Base-by-base conservation (phyloP, 176 grass and related monocot species). In the Elaeis guineensis region DNA sequence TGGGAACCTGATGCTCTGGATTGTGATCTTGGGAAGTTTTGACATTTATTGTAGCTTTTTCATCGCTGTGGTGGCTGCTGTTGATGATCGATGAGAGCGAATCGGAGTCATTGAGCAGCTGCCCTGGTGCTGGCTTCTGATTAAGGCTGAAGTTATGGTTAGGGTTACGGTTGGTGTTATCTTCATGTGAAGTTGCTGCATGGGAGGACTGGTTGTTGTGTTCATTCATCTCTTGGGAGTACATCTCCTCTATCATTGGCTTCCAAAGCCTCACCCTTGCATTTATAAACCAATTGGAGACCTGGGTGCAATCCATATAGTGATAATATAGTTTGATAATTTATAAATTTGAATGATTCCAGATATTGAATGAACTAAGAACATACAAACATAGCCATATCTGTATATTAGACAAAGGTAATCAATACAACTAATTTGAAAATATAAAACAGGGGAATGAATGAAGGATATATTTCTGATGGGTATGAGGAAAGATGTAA, bases 241-340 rank as follows among this genome's bases (percentile, higher is more conserved):
- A 68, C 65, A 68, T 68, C 52, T 68, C 65, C 19, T 68, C 65
- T 28, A 68, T 28, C 65, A 68, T 68, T 16, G 65, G 65, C 52
- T 68, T 68, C 65, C 65, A 68, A 28, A 68, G 52, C 26, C 65
- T 29, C 9, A 68, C 65, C 65, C 65, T 55, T 32, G 65, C 65
- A 19, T 68, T 68, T 23, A 68, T 68, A 3, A 68, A 68, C 65
- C 65, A 68, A 16, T 68, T 68, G 3, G 65, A 68, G 14, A 70
- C 67, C 55, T 59, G 67, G 9, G 35, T 44, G 35, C 35, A 44
- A 44, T 44, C 35, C 35, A 44, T 44, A 44, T 12, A 14, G 35
- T 44, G 35, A 44, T 44, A 12, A 44, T 12, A 12, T 44, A 11
- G 35, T 12, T 44, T 44, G 35, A 44, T 44, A 2, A 39, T 9